Evolutionary conservation across 208 protist genomes (phyloP).

Genomic region (Trypanosoma cruzi): DNA sequence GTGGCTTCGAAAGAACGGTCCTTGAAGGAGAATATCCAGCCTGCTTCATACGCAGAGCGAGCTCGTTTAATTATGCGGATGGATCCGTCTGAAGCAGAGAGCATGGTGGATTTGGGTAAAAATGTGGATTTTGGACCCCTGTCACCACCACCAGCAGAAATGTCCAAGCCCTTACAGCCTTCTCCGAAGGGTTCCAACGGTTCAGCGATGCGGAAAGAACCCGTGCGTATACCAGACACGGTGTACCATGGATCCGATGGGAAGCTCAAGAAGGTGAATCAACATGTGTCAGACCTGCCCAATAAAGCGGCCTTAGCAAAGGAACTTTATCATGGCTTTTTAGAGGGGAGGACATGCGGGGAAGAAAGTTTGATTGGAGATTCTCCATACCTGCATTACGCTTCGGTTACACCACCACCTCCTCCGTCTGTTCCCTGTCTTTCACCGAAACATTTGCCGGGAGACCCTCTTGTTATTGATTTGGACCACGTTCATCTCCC

Average conservation of each 20-base stretch:
- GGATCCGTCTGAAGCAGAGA: background rate
- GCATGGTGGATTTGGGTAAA: too few relatives aligned
- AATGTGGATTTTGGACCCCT: too few relatives aligned
- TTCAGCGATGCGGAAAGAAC: background rate
- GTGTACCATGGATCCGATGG: background rate
- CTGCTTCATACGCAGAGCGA: background rate
- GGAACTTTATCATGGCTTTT: background rate
- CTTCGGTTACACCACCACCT: background rate
- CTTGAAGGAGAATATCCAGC: background rate
- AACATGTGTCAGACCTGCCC: background rate
- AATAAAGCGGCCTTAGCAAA: background rate
- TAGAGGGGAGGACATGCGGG: background rate
- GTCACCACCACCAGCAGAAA: background rate
- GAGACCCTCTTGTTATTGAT: slow-evolving; percentile 10
- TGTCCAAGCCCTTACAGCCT: background rate
- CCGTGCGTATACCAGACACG: background rate
- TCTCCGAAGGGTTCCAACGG: background rate
- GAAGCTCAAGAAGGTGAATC: background rate
- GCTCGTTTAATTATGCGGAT: background rate
- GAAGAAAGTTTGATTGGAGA: background rate
- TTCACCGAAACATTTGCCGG: background rate
- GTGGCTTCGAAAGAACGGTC: background rate
- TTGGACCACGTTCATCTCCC: background rate
- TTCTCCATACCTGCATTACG: background rate
- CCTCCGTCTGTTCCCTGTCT: background rate